phyloP scores from a whole-genome alignment of 192 early-diverging fungal genomes.

The Coemansia sp. region DNA sequence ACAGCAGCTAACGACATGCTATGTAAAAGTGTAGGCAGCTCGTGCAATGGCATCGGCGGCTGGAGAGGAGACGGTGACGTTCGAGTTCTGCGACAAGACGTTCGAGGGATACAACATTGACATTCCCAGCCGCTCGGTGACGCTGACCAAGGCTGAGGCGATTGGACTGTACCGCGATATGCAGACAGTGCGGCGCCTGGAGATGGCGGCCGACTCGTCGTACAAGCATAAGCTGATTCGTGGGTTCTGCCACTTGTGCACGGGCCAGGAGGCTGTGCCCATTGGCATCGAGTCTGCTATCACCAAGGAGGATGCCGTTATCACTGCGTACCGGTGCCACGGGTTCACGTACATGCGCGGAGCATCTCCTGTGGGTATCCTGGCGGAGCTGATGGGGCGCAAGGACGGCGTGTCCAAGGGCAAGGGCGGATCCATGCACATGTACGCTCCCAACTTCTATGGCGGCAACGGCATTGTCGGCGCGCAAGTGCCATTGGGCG shows the following conservation, averaged over 20 bases:
- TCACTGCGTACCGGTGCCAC: slow-evolving; percentile 99
- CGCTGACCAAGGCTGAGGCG: slow-evolving; percentile 73
- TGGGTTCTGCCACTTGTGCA: slow-evolving; percentile 99
- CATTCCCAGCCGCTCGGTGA: slow-evolving; percentile 63
- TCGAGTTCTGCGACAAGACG: slow-evolving; percentile 72
- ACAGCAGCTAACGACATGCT: neutral
- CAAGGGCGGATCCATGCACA: slow-evolving; percentile 99
- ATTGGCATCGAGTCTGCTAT: slow-evolving; percentile 95
- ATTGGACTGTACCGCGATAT: slow-evolving; percentile 87
- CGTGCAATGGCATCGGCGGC: slow-evolving; percentile 45
- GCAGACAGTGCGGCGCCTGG: slow-evolving; percentile 88
- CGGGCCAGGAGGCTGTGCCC: slow-evolving; percentile 93
- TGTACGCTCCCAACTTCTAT: slow-evolving; percentile 95
- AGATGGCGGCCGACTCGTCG: slow-evolving; percentile 90
- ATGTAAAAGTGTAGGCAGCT: slow-evolving; percentile 24
- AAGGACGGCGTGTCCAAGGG: slow-evolving; percentile 85
- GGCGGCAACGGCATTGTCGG: slow-evolving; percentile 99
- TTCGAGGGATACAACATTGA: slow-evolving; percentile 90
- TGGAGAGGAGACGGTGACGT: slow-evolving; percentile 56
- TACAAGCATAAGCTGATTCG: slow-evolving; percentile 98
- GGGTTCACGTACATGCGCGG: slow-evolving; percentile 94
- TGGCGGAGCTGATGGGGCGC: slow-evolving; percentile 86
- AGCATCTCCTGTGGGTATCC: slow-evolving; percentile 63
- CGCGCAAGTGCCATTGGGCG: slow-evolving; percentile 89
- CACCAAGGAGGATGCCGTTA: slow-evolving; percentile 86